Conservation (phyloP, 2,329 filamentous ascomycete genomes). For the Exophiala aquamarina region DNA sequence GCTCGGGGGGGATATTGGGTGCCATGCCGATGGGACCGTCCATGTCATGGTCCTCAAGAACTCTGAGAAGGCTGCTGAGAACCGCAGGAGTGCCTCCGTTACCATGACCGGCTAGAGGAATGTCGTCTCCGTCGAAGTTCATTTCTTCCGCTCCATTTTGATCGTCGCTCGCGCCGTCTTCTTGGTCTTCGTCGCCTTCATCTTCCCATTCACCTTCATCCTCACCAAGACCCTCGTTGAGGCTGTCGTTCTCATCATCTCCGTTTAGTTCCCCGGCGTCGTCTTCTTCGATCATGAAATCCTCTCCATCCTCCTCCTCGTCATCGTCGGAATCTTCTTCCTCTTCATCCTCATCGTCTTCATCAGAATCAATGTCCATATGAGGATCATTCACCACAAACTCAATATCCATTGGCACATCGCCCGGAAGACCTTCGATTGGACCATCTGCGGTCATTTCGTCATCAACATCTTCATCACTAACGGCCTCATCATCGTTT, state of each 20-base stretch:
- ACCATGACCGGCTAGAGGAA: slow-evolving; percentile 44
- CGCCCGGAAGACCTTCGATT: slow-evolving; percentile 63
- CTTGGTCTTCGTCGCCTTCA: slow-evolving; percentile 46
- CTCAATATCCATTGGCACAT: slow-evolving; percentile 71
- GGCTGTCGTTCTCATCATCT: slow-evolving; percentile 39
- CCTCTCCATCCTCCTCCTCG: slow-evolving; percentile 47
- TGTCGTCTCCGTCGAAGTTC: slow-evolving; percentile 43
- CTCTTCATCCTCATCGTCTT: slow-evolving; percentile 62
- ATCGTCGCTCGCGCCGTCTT: slow-evolving; percentile 44
- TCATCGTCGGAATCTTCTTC: slow-evolving; percentile 61
- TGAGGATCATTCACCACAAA: slow-evolving; percentile 72
- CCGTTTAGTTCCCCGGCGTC: slow-evolving; percentile 43
- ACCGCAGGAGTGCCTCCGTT: slow-evolving; percentile 32
- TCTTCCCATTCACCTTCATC: slow-evolving; percentile 53
- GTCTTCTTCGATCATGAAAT: slow-evolving; percentile 56
- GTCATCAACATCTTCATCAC: slow-evolving; percentile 78
- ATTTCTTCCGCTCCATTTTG: slow-evolving; percentile 44
- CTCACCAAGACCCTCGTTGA: slow-evolving; percentile 27
- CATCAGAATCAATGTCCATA: slow-evolving; percentile 65
- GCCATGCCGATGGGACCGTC: slow-evolving; percentile 13
- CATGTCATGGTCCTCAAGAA: slow-evolving; percentile 23
- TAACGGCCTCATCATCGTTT: slow-evolving; percentile 81
- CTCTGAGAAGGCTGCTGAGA: slow-evolving; percentile 32
- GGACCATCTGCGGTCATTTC: slow-evolving; percentile 72
- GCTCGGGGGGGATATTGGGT: slow-evolving; percentile 18